A percentile compares a stretch with the other conserved stretches of the same genome.
phyloP scores from a whole-genome alignment of 23 red algal genomes.

The Gracilariopsis chorda region DNA sequence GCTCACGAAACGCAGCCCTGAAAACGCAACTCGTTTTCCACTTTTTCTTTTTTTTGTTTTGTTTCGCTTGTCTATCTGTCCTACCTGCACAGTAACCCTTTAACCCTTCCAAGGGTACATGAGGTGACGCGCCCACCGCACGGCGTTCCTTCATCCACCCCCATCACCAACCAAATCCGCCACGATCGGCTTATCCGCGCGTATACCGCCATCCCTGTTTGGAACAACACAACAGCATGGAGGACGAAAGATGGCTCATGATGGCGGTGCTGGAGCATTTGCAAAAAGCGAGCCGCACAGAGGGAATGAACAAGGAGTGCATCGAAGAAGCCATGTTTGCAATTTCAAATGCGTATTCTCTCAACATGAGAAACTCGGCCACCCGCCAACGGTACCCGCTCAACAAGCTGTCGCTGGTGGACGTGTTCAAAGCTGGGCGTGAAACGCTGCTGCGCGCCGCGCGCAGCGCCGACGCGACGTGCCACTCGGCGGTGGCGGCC shows the following conservation, averaged over 20 bases:
- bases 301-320: not conserved
- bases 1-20: too few relatives aligned
- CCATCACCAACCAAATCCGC: too few relatives aligned
- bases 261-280: conserved; percentile 32
- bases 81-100: not conserved
- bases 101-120: not conserved
- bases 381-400: not conserved
- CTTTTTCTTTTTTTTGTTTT: too few relatives aligned
- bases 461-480: not conserved
- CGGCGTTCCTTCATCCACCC: not conserved
- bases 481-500: not conserved
- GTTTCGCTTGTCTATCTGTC: too few relatives aligned
- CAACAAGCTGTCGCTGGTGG: not conserved
- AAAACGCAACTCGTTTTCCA: too few relatives aligned
- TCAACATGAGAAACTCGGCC: conserved; percentile 28
- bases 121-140: not conserved
- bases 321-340: conserved; percentile 31
- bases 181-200: too few relatives aligned
- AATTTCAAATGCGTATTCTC: conserved; percentile 24
- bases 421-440: conserved; percentile 32
- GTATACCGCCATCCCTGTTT: too few relatives aligned
- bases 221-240: too few relatives aligned
- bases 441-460: not conserved
- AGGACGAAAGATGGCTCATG: conserved; percentile 53
- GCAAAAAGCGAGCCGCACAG: not conserved